A percentile compares a stretch with the other conserved stretches of the same genome.
phyloP scores from a whole-genome alignment of 106 monocot genomes.

The Triglochin maritima region DNA sequence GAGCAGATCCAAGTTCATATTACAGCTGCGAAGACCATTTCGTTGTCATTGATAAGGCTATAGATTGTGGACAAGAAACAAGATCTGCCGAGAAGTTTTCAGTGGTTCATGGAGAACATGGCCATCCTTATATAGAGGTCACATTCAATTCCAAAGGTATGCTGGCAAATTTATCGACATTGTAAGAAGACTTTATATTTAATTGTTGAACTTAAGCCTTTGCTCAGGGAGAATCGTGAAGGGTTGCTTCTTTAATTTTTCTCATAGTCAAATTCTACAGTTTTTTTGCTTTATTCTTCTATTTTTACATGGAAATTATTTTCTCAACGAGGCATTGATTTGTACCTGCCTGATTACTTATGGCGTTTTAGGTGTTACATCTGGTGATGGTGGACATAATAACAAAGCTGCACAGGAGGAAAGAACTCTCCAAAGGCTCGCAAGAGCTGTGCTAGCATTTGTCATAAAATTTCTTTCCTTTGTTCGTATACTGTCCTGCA shows the following conservation, averaged over 20 bases:
- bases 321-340: neutral
- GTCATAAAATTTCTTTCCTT: slow-evolving; percentile 43
- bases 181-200: neutral
- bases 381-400: slow-evolving; percentile 7
- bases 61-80: slow-evolving; percentile 40
- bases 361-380: slow-evolving; percentile 22
- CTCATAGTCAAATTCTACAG: too few species aligned
- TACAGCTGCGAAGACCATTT: slow-evolving; percentile 69
- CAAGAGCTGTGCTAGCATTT: slow-evolving; percentile 29
- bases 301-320: too few species aligned
- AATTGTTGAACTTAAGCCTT: neutral
- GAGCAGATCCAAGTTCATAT: slow-evolving; percentile 44
- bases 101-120: slow-evolving; percentile 11
- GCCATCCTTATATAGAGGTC: slow-evolving; percentile 2
- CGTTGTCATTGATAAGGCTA: slow-evolving; percentile 63
- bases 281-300: too few species aligned
- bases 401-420: slow-evolving; percentile 18
- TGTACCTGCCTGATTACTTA: neutral
- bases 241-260: neutral
- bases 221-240: neutral
- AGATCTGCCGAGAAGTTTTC: slow-evolving; percentile 9
- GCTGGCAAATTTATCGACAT: neutral
- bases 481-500: slow-evolving; percentile 19
- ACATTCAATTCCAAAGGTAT: slow-evolving; percentile 27
- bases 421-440: slow-evolving; percentile 17